Conservation (phyloP, 192 early-diverging fungal genomes). For the Funneliformis geosporum region DNA sequence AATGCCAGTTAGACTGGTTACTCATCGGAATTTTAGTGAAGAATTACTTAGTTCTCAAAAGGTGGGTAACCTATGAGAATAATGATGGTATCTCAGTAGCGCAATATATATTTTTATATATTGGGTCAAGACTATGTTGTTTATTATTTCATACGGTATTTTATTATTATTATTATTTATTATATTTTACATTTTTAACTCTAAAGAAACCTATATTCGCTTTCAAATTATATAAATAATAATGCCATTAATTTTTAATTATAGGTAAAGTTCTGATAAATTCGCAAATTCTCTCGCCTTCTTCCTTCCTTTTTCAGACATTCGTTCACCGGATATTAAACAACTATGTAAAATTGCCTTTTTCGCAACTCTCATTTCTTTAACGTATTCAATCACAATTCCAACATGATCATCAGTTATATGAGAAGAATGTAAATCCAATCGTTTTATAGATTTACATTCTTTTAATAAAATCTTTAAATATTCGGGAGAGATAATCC, state of each 20-base stretch:
- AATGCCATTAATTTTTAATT: not conserved
- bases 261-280: not conserved
- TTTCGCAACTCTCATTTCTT: slow-evolving; percentile 11
- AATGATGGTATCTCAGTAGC: too few relatives aligned
- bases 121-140: too few relatives aligned
- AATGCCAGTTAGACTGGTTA: too few relatives aligned
- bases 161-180: too few relatives aligned
- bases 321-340: slow-evolving; percentile 4
- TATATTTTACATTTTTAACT: too few relatives aligned
- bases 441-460: not conserved
- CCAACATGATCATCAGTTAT: slow-evolving; percentile 7
- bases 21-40: too few relatives aligned
- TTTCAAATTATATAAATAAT: too few relatives aligned
- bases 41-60: too few relatives aligned
- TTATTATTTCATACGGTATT: too few relatives aligned
- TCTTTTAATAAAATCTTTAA: slow-evolving; percentile 3
- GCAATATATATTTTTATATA: too few relatives aligned
- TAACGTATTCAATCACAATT: not conserved
- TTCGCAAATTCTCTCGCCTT: not conserved
- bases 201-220: too few relatives aligned
- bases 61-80: too few relatives aligned
- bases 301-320: not conserved
- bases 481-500: slow-evolving; percentile 6
- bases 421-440: slow-evolving; percentile 17
- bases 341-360: not conserved